Evolutionary conservation across 192 early-diverging fungal species (phyloP), one percentile per base, ranked within the genome.

Genomic region (Coemansia sp.): DNA sequence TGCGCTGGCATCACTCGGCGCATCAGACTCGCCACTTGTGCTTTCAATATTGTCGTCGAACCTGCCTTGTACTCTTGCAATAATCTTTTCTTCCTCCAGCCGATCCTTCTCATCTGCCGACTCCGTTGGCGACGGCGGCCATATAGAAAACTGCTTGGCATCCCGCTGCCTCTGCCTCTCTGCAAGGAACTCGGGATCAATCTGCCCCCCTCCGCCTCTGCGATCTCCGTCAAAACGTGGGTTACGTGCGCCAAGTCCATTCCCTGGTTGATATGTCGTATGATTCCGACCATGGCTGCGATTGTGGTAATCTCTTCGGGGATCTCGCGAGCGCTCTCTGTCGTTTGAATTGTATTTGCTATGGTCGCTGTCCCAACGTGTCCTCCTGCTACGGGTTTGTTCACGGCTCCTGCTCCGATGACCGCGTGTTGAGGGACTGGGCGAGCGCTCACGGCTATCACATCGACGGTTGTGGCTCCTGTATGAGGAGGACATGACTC

Each of bases 41-140:
- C 68, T 34, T 68, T 52, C 27, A 44, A 65, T 55, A 50, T 38
- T 50, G 7, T 60, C 34, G 30, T 73, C 64, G 3, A 72, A 38
- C n/a, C 54, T 67, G 48, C 50, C 64, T 26, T 73, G 62, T 22
- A 73, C 38, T 47, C 69, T 49, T 0, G 67, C 64, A 34, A 82
- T 60, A 41, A 82, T 49, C 3, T 49, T 57, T 7, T 71, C 74
- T 18, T 82, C 79, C 9, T 58, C 69, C 1, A 41, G 22, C 8
- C 56, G 60, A 47, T 85, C 80, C 0, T 67, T 50, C 16, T 85
- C 81, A 24, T 85, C 85, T 44, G 73, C 82, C 0, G 81, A 83
- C 22, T 65, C 75, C 0, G 86, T 81, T 12, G 84, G 86, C 1
- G 86, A 85, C 18, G 82, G 58, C 9, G 83, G 71, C 86, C 86